A percentile compares a stretch with the other conserved stretches of the same genome.
These are phyloP conservation scores for Melocanna baccifera DNA, from an alignment of 176 grass and related monocot genomes.

Conservation along the genomic window DNA sequence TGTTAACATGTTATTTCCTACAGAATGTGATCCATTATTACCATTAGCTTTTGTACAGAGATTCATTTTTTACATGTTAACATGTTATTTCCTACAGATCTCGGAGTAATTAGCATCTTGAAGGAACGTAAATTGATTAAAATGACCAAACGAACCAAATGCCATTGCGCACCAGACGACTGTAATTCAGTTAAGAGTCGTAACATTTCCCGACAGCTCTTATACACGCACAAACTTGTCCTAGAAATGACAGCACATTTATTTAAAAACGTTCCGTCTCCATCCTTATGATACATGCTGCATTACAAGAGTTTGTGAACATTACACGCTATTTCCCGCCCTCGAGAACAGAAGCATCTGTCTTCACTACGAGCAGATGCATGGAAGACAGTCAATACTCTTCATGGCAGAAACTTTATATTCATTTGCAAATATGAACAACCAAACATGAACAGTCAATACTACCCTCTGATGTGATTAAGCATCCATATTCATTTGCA, in stretches of 20 bases:
- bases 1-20: too few relatives aligned
- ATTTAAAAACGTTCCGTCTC: conserved; percentile 25
- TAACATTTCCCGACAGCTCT: not conserved
- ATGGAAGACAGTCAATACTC: not conserved
- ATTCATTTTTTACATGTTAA: too few relatives aligned
- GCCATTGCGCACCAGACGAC: too few relatives aligned
- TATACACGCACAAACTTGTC: not conserved
- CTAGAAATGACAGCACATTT: conserved; percentile 30
- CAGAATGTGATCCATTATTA: too few relatives aligned
- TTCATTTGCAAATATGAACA: too few relatives aligned
- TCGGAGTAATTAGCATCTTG: not conserved
- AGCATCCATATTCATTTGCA: not conserved
- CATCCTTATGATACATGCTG: conserved; percentile 29
- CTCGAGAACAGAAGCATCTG: not conserved
- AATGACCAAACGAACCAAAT: not conserved
- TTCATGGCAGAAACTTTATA: not conserved
- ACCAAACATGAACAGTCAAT: too few relatives aligned
- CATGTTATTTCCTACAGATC: too few relatives aligned
- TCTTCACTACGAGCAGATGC: not conserved
- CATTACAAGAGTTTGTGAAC: conserved; percentile 18
- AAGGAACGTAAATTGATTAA: not conserved
- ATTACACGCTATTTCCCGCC: conserved; percentile 18
- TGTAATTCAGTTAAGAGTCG: not conserved
- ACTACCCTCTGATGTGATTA: not conserved
- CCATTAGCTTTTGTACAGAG: too few relatives aligned